Conservation (phyloP, 2,329 filamentous ascomycete species). For the Talaromyces sp. region DNA sequence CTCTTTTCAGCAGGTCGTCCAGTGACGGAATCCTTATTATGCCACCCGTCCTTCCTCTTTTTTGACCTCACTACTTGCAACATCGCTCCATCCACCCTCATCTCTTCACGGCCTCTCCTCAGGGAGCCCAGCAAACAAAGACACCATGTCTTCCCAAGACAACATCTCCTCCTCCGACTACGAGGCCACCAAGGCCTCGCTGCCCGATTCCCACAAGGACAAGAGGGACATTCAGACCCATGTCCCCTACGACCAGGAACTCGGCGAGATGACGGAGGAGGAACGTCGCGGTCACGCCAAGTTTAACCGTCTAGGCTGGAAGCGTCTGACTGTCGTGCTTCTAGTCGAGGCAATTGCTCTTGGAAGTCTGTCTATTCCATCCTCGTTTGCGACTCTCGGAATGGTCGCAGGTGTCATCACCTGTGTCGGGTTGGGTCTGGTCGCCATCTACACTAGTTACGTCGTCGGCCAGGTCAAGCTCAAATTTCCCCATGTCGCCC, state of each 20-base stretch:
- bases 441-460: slow-evolving; percentile 46
- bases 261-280: slow-evolving; percentile 21
- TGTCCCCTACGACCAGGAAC: slow-evolving; percentile 19
- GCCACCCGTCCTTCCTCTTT: background rate
- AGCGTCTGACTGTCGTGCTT: slow-evolving; percentile 50
- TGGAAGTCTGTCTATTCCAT: slow-evolving; percentile 48
- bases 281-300: slow-evolving; percentile 21
- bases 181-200: slow-evolving; percentile 13
- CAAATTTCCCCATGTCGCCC: slow-evolving; percentile 37
- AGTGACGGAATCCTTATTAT: background rate
- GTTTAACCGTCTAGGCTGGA: slow-evolving; percentile 46
- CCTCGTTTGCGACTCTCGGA: slow-evolving; percentile 47
- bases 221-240: background rate
- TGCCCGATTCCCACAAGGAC: slow-evolving; percentile 1
- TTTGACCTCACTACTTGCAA: background rate
- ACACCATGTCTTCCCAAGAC: slow-evolving; percentile 17
- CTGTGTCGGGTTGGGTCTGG: slow-evolving; percentile 39
- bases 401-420: slow-evolving; percentile 49
- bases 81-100: background rate
- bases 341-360: slow-evolving; percentile 54
- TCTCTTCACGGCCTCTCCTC: background rate
- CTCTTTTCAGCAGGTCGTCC: background rate
- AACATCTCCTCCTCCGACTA: slow-evolving; percentile 20
- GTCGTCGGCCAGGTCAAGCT: slow-evolving; percentile 42
- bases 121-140: background rate